Base-by-base conservation (phyloP, 495 filamentous ascomycete species). In the Xylaria bambusicola region DNA sequence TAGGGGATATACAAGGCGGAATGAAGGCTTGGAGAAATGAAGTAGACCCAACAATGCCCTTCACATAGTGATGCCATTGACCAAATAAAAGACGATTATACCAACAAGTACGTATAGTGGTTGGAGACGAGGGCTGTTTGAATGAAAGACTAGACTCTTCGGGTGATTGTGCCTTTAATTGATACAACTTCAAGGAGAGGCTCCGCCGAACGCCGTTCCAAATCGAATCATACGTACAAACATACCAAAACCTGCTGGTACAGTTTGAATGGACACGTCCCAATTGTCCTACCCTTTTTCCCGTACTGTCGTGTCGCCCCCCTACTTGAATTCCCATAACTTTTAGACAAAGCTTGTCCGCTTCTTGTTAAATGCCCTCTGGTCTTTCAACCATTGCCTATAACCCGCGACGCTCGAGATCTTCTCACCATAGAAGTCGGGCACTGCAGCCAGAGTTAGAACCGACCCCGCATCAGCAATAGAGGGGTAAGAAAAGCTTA, bases 341-440 rank as follows among this genome's bases (percentile, higher is more conserved):
- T 21, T 45, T 74, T 54, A 77, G 52, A 79, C 66, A 49, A 77
- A 90, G 62, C 76, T 86, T 49, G 84, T 82, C 67, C 89, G 86
- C 83, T 97, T 97, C 76, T 87, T 85, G 77, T 96, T 96, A 74
- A 94, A 98, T n/a, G 92, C 92, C 47, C 93, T 75, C 80, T 98
- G 95, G 71, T 98, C 94, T 80, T 93, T 97, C 70, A 98, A 75
- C 94, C 94, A 98, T 71, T 89, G 86, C 64, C 95, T 76, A 67
- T 97, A 98, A 49, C 89, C 92, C 57, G 84, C 83, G 36, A 98
- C 90, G 63, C 91, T 95, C 15, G 88, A 89, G 71, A 98, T 96
- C 83, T 96, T 97, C 80, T 98, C 94, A 50, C 94, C 88, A 66
- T 92, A 91, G 73, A 86, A 88, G 68, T 88, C 85, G 46, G 82